A percentile compares a stretch with the other conserved stretches of the same genome.
Evolutionary conservation across 2,329 filamentous ascomycete genomes (phyloP).

Genomic region (Pseudogymnoascus sp.): DNA sequence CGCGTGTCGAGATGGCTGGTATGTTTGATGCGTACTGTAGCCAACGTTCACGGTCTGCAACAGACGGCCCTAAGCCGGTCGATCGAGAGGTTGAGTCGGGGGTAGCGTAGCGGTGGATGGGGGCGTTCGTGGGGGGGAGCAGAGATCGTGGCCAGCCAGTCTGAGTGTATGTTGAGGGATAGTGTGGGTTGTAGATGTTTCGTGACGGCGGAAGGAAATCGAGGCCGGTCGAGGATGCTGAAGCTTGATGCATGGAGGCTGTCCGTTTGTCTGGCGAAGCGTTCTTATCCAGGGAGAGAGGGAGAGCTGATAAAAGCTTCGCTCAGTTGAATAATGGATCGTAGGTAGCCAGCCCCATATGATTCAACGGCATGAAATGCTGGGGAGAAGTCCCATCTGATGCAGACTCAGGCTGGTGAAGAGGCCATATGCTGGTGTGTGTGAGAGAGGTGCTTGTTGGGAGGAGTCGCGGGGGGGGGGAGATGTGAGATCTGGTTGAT

Average conservation of each 20-base stretch:
- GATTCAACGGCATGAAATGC: background rate
- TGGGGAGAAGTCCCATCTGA: background rate
- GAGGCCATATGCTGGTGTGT: background rate
- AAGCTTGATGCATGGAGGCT: conserved; percentile 28
- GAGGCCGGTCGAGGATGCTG: conserved; percentile 22
- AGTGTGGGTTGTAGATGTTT: conserved; percentile 3
- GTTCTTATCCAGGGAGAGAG: background rate
- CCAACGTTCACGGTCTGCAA: conserved; percentile 5
- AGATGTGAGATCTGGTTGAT: background rate
- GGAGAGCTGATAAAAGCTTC: background rate
- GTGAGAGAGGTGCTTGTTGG: background rate
- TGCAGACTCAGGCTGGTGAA: background rate
- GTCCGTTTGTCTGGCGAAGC: conserved; percentile 2
- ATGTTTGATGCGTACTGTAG: conserved; percentile 17
- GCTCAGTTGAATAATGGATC: background rate
- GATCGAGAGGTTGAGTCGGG: background rate
- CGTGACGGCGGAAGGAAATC: conserved; percentile 21
- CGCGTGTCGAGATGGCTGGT: conserved; percentile 18
- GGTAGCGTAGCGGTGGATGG: background rate
- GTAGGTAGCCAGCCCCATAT: conserved; percentile 4
- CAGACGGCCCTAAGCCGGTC: background rate
- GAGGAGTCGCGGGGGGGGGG: background rate
- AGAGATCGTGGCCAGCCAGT: conserved; percentile 8
- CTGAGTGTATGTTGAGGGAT: background rate
- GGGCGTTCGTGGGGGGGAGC: background rate